Percentiles rank a stretch among this genome's conserved stretches.
phyloP scores from a whole-genome alignment of 2,329 filamentous ascomycete genomes.

The Colletotrichum tropicale region DNA sequence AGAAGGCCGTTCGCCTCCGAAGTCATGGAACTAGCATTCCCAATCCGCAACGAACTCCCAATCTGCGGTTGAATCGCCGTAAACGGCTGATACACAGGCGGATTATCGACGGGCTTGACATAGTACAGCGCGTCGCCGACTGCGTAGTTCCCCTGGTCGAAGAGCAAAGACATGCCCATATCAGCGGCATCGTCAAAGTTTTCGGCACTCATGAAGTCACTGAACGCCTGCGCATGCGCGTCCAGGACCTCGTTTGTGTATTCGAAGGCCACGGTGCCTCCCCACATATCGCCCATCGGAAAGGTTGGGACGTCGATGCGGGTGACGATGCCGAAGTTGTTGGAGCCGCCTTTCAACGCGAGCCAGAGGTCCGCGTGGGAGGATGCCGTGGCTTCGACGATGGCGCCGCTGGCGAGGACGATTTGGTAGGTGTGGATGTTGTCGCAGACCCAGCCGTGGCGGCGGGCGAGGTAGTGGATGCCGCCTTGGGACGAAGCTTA shows the following conservation, averaged over 20 bases:
- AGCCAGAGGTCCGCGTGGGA: slow-evolving; percentile 42
- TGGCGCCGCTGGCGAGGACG: slow-evolving; percentile 42
- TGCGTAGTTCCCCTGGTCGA: background rate
- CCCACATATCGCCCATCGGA: background rate
- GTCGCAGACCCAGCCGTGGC: slow-evolving; percentile 47
- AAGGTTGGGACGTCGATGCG: slow-evolving; percentile 28
- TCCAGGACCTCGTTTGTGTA: background rate
- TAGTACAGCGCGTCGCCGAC: background rate
- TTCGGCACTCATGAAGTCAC: slow-evolving; percentile 13
- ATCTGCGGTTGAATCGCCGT: background rate
- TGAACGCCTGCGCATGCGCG: slow-evolving; percentile 9
- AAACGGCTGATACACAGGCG: background rate
- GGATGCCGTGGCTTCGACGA: slow-evolving; percentile 31
- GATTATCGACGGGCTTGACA: background rate
- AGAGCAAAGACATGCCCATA: background rate
- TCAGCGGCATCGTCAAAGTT: slow-evolving; percentile 18
- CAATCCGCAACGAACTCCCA: background rate
- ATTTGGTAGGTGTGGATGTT: slow-evolving; percentile 44
- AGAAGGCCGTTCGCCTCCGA: background rate
- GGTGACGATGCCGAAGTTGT: slow-evolving; percentile 46
- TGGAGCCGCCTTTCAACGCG: slow-evolving; percentile 48
- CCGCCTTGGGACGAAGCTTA: background rate
- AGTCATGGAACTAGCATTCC: background rate
- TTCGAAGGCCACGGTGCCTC: background rate
- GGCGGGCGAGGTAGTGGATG: slow-evolving; percentile 25